Evolutionary conservation across 306 rosid species (phyloP).

Genomic region (Dicorynia guianensis): DNA sequence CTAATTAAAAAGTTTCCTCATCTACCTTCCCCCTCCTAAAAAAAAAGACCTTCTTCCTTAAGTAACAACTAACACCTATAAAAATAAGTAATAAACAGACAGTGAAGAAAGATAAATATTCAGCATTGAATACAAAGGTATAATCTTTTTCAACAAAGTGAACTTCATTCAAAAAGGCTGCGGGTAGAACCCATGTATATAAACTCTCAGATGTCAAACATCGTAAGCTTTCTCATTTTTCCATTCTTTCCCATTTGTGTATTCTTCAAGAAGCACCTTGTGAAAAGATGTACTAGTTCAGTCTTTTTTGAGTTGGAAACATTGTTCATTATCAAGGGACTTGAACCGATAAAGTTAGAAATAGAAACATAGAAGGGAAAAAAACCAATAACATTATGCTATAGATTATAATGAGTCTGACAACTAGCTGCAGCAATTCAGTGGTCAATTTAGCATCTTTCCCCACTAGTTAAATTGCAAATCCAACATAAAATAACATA

Average conservation of each 20-base stretch:
- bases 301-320: not conserved
- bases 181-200: not conserved
- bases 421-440: constrained; percentile 4
- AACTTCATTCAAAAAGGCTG: not conserved
- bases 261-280: too few relatives aligned
- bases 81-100: not conserved
- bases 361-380: not conserved
- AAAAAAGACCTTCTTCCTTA: too few relatives aligned
- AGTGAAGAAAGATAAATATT: not conserved
- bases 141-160: not conserved
- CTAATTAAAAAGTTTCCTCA: too few relatives aligned
- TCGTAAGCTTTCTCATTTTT: not conserved
- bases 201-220: not conserved
- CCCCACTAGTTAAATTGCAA: constrained; percentile 8
- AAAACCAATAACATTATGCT: constrained; percentile 1
- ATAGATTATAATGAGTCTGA: constrained; percentile 1
- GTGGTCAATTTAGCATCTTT: constrained; percentile 23
- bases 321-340: constrained; percentile 20
- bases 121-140: too few relatives aligned
- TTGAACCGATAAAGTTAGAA: constrained; percentile 3
- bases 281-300: too few relatives aligned
- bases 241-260: not conserved
- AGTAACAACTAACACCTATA: not conserved
- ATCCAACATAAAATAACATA: not conserved
- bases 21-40: too few relatives aligned